These are phyloP conservation scores for Austroboletus eburneus DNA, from an alignment of 768 basidiomycete genomes.

Conservation along the genomic window DNA sequence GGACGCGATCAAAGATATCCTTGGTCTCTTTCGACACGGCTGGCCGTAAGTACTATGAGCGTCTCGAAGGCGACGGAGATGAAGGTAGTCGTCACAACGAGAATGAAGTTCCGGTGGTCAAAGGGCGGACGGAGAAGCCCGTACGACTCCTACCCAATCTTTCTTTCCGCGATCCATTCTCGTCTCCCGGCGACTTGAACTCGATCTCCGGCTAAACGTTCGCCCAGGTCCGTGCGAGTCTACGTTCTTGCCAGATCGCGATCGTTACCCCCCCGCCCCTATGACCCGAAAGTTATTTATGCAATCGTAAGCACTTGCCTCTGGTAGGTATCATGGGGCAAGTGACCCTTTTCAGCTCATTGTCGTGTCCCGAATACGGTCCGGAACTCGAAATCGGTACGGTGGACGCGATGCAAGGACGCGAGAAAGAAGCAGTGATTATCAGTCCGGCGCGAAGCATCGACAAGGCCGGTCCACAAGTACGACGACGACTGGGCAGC, in stretches of 20 bases:
- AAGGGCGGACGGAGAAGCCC: constrained; percentile 75
- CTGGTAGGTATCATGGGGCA: constrained; percentile 84
- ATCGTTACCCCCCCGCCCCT: constrained; percentile 78
- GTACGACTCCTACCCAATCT: too few species aligned
- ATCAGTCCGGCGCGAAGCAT: constrained; percentile 93
- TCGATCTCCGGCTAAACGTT: constrained; percentile 1
- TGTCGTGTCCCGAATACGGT: constrained; percentile 70
- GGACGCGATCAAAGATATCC: constrained; percentile 66
- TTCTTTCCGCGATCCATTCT: background rate
- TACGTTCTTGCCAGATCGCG: constrained; percentile 72
- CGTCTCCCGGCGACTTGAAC: background rate
- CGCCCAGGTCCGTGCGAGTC: constrained; percentile 54
- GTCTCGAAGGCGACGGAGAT: constrained; percentile 68
- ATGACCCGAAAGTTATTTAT: too few species aligned
- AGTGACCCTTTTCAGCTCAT: constrained; percentile 75
- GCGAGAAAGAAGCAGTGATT: constrained; percentile 92
- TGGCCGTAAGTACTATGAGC: constrained; percentile 91
- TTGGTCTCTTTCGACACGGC: constrained; percentile 93
- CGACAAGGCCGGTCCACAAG: constrained; percentile 48
- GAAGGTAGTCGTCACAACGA: constrained; percentile 93
- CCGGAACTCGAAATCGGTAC: constrained; percentile 81
- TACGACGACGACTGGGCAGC: too few species aligned
- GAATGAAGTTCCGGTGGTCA: constrained; percentile 87
- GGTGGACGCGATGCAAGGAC: constrained; percentile 96
- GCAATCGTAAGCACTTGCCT: too few species aligned